phyloP scores from a whole-genome alignment of 805 yeast genomes.

The Naumovozyma baii region DNA sequence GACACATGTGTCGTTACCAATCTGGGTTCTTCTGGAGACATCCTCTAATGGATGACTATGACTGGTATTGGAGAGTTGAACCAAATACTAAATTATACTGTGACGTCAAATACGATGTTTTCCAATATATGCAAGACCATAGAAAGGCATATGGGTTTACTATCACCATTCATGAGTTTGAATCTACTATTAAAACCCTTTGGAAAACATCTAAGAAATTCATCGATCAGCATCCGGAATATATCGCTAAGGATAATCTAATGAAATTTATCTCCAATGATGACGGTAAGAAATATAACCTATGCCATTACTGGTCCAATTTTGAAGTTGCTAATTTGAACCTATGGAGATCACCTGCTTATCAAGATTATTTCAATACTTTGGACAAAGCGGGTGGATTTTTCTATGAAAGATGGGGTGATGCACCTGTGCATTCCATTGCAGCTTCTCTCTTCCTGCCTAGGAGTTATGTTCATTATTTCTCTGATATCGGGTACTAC shows the following conservation, averaged over 20 bases:
- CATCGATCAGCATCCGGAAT: slow-evolving; percentile 48
- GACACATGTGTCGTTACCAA: slow-evolving; percentile 87
- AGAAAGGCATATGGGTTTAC: slow-evolving; percentile 68
- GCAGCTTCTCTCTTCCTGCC: slow-evolving; percentile 68
- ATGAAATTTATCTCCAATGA: slow-evolving; percentile 66
- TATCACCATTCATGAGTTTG: slow-evolving; percentile 58
- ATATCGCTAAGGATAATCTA: slow-evolving; percentile 50
- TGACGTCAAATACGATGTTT: slow-evolving; percentile 70
- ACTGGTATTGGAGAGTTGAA: slow-evolving; percentile 91
- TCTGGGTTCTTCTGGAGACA: slow-evolving; percentile 78
- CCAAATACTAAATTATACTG: slow-evolving; percentile 69
- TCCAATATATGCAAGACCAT: slow-evolving; percentile 71
- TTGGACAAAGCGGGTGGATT: slow-evolving; percentile 71
- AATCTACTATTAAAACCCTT: slow-evolving; percentile 61
- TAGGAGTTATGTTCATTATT: slow-evolving; percentile 56
- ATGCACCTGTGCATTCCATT: slow-evolving; percentile 79
- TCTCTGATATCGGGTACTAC: slow-evolving; percentile 70
- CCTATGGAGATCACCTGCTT: slow-evolving; percentile 65
- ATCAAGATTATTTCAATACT: slow-evolving; percentile 54
- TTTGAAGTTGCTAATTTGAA: slow-evolving; percentile 72
- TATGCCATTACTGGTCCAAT: slow-evolving; percentile 84
- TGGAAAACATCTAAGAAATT: slow-evolving; percentile 68
- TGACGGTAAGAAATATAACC: slow-evolving; percentile 60
- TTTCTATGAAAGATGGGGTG: slow-evolving; percentile 88
- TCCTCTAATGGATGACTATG: slow-evolving; percentile 53